A percentile compares a stretch with the other conserved stretches of the same genome.
phyloP scores from a whole-genome alignment of 2,329 filamentous ascomycete species.

The Grosmannia clavigera region DNA sequence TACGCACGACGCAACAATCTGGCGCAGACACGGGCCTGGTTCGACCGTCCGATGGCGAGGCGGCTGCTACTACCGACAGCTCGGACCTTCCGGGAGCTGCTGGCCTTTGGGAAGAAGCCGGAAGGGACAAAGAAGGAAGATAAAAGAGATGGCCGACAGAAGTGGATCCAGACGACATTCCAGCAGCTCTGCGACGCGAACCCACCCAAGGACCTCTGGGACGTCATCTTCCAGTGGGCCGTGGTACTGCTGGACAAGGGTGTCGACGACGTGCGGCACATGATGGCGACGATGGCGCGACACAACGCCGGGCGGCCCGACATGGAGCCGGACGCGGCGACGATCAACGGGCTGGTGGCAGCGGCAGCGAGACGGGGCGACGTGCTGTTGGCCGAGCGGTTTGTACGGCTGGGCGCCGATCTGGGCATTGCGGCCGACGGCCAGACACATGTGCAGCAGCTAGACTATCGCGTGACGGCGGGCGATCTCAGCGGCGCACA shows the following conservation, averaged over 20 bases:
- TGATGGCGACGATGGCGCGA: slow-evolving; percentile 55
- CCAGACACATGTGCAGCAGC: slow-evolving; percentile 58
- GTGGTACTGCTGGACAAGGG: slow-evolving; percentile 56
- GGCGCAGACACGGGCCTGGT: slow-evolving; percentile 55
- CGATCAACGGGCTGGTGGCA: slow-evolving; percentile 65
- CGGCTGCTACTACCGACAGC: slow-evolving; percentile 27
- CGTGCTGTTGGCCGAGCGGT: slow-evolving; percentile 59
- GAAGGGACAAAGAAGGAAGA: slow-evolving; percentile 14
- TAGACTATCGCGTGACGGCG: slow-evolving; percentile 63
- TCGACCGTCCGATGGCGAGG: slow-evolving; percentile 36
- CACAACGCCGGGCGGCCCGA: slow-evolving; percentile 30
- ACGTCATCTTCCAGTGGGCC: slow-evolving; percentile 64
- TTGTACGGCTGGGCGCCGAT: slow-evolving; percentile 53
- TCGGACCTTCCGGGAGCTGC: slow-evolving; percentile 37
- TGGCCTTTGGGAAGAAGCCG: slow-evolving; percentile 30
- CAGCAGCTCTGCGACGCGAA: slow-evolving; percentile 31
- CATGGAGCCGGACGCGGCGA: slow-evolving; percentile 49
- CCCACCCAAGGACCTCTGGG: slow-evolving; percentile 47
- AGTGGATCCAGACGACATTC: slow-evolving; percentile 52
- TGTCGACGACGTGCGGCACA: slow-evolving; percentile 58
- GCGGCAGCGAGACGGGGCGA: slow-evolving; percentile 61
- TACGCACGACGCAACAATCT: slow-evolving; percentile 47
- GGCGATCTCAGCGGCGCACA: slow-evolving; percentile 60
- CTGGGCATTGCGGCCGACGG: slow-evolving; percentile 55
- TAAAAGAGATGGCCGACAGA: slow-evolving; percentile 16